A percentile compares a stretch with the other conserved stretches of the same genome.
These are phyloP conservation scores for Knoxdaviesia proteae DNA, from an alignment of 2,329 filamentous ascomycete genomes.

Conservation along the genomic window DNA sequence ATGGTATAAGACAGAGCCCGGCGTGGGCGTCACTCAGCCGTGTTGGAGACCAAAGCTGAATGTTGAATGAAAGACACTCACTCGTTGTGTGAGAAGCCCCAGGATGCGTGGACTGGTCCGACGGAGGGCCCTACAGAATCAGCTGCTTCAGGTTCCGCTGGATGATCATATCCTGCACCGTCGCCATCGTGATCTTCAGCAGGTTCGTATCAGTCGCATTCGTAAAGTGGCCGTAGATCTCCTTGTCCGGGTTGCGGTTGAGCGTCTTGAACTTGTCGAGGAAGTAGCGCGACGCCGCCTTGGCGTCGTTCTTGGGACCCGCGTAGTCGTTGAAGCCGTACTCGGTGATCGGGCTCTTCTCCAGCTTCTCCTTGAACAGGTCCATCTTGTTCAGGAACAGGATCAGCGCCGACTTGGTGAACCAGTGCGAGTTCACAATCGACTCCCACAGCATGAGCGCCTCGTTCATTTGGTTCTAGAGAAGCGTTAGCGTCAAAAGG, in stretches of 20 bases:
- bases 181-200: slow-evolving; percentile 70
- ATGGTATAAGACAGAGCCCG: too few relatives aligned
- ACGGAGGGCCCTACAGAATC: slow-evolving; percentile 35
- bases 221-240: slow-evolving; percentile 42
- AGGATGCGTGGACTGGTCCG: too few relatives aligned
- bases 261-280: slow-evolving; percentile 61
- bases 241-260: slow-evolving; percentile 46
- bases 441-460: slow-evolving; percentile 75
- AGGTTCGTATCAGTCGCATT: slow-evolving; percentile 49
- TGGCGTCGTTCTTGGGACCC: slow-evolving; percentile 49
- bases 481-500: slow-evolving; percentile 6
- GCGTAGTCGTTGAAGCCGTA: slow-evolving; percentile 64
- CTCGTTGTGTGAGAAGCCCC: too few relatives aligned
- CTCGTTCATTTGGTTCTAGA: slow-evolving; percentile 77
- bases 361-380: slow-evolving; percentile 59
- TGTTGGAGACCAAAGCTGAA: too few relatives aligned
- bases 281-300: slow-evolving; percentile 62
- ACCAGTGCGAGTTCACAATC: slow-evolving; percentile 73
- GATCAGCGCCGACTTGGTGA: slow-evolving; percentile 61
- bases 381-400: slow-evolving; percentile 81
- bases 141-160: slow-evolving; percentile 65
- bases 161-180: slow-evolving; percentile 74
- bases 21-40: too few relatives aligned
- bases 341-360: slow-evolving; percentile 46
- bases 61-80: too few relatives aligned